Evolutionary conservation across 2,329 filamentous ascomycete genomes (phyloP), one percentile per base, ranked within the genome.

Genomic region (Tolypocladium amazonense): DNA sequence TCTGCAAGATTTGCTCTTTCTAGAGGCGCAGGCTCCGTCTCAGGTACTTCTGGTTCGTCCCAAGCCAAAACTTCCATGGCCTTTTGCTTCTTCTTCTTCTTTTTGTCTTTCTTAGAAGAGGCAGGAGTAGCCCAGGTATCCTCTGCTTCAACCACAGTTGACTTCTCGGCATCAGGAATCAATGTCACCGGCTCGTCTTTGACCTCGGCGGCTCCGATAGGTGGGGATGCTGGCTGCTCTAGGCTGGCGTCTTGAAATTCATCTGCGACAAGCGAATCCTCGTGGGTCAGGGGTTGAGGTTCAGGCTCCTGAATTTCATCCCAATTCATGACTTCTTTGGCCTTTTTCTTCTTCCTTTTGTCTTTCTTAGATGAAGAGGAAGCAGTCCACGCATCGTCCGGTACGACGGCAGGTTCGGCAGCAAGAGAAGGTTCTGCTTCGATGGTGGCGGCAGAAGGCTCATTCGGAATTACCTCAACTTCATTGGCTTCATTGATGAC

Each of bases 31-130:
- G 43, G 11, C 43, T 47, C 43, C 11, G 41, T 23, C 23, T 47
- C 43, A 47, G 14, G 43, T 23, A 23, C 3, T 9, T 47, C n/a
- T 1, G 23, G 43, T 47, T 47, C 43, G 11, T 14, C 43, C 43
- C 43, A 47, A 47, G n/a, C 23, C 8, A 8, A n/a, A 41, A 33
- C 38, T 18, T 56, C 38, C 37, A 14, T 56, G 11, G 27, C 50
- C 12, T 25, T 43, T 33, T 56, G 27, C 47, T 55, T 56, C 5
- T 56, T 59, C 27, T 62, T 57, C 23, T 61, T 58, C 27, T 61
- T 58, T 23, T 60, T 60, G 39, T 62, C 53, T 25, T 60, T 58
- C 50, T 61, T 60, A 2, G 56, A 58, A 43, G 58, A 50, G n/a
- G 45, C 9, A 45, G 57, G 60, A 12, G 39, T 56, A 38, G 57